Evolutionary conservation across 441 rosid species (phyloP).

Genomic region (Jatropha podagrica): DNA sequence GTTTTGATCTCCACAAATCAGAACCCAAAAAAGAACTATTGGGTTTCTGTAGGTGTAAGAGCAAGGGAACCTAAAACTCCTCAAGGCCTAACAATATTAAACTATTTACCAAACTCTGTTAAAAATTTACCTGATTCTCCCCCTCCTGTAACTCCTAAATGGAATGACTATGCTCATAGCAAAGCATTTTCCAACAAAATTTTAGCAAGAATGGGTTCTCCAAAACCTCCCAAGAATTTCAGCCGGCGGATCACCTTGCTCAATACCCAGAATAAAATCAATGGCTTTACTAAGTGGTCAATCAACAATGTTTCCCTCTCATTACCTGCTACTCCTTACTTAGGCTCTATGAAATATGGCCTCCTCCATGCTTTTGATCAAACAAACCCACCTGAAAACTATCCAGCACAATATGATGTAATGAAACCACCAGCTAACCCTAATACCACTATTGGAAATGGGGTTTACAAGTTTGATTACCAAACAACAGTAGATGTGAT

Average conservation of each 20-base stretch:
- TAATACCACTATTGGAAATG: constrained; percentile 48
- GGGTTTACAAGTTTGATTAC: constrained; percentile 44
- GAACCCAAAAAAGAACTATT: constrained; percentile 50
- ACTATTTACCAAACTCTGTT: constrained; percentile 45
- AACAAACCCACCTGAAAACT: constrained; percentile 44
- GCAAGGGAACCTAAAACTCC: constrained; percentile 60
- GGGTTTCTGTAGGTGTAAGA: constrained; percentile 59
- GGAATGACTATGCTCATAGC: constrained; percentile 61
- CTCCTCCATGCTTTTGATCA: constrained; percentile 38
- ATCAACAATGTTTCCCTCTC: constrained; percentile 63
- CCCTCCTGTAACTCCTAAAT: constrained; percentile 59
- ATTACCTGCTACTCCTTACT: constrained; percentile 69
- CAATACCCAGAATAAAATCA: constrained; percentile 58
- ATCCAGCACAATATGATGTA: constrained; percentile 43
- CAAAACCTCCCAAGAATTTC: constrained; percentile 37
- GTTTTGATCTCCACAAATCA: constrained; percentile 55
- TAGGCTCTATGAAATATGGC: constrained; percentile 57
- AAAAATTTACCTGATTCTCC: constrained; percentile 36
- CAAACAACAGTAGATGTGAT: constrained; percentile 62
- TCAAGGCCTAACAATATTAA: constrained; percentile 53
- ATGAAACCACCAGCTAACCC: constrained; percentile 44
- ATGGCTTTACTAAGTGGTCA: constrained; percentile 64
- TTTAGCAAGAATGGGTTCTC: constrained; percentile 33
- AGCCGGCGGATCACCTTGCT: constrained; percentile 53
- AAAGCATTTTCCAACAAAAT: constrained; percentile 40